Conservation (phyloP, 495 filamentous ascomycete species). For the Podospora sp. region DNA sequence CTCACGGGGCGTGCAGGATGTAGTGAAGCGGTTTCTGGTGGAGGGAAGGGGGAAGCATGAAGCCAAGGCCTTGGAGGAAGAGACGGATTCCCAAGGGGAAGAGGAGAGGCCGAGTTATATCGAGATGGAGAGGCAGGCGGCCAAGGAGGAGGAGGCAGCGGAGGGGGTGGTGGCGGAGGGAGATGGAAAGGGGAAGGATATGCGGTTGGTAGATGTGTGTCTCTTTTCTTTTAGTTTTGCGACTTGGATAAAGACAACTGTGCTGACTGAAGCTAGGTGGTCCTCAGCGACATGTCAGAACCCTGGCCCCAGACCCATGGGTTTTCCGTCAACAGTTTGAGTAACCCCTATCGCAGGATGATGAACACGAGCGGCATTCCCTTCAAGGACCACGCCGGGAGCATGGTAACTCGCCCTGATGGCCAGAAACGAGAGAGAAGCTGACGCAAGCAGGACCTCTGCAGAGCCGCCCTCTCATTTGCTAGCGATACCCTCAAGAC, state of each 20-base stretch:
- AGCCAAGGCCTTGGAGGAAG: not conserved
- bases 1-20: constrained; percentile 64
- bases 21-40: constrained; percentile 72
- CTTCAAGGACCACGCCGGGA: constrained; percentile 88
- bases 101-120: constrained; percentile 53
- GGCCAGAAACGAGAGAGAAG: not conserved
- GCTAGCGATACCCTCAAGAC: constrained; percentile 77
- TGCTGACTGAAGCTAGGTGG: constrained; percentile 51
- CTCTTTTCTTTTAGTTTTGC: not conserved
- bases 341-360: constrained; percentile 94
- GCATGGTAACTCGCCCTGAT: constrained; percentile 67
- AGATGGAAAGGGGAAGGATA: constrained; percentile 30
- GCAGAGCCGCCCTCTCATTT: constrained; percentile 80
- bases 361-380: constrained; percentile 93
- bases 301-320: constrained; percentile 83
- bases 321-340: constrained; percentile 82
- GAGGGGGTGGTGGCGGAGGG: constrained; percentile 14
- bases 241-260: not conserved
- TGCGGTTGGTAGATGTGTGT: constrained; percentile 67
- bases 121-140: constrained; percentile 50
- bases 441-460: constrained; percentile 69
- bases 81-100: constrained; percentile 20
- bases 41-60: constrained; percentile 54
- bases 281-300: constrained; percentile 97
- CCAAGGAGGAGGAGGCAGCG: constrained; percentile 20